These are phyloP conservation scores for Xerocomellus intermedius DNA, from an alignment of 768 basidiomycete genomes.

Conservation along the genomic window DNA sequence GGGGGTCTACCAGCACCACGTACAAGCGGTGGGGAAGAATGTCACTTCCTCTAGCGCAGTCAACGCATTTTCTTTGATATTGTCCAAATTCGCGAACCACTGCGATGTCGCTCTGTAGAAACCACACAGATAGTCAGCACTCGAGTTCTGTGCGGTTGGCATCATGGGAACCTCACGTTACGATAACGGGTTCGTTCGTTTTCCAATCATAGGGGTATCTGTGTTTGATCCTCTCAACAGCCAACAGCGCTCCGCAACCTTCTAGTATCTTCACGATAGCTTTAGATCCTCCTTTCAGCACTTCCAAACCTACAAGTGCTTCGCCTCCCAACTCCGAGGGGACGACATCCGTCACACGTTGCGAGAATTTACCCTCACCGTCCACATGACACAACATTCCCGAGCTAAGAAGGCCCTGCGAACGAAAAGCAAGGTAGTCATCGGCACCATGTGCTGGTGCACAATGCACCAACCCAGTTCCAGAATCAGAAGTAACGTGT, in stretches of 20 bases:
- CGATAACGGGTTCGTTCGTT: slow-evolving; percentile 88
- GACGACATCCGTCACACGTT: slow-evolving; percentile 55
- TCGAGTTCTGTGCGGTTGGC: background rate
- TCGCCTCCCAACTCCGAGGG: slow-evolving; percentile 36
- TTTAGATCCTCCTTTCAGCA: slow-evolving; percentile 70
- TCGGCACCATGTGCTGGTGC: slow-evolving; percentile 94
- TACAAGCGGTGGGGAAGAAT: slow-evolving; percentile 79
- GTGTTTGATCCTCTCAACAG: slow-evolving; percentile 73
- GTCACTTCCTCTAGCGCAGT: slow-evolving; percentile 63
- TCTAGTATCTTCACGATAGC: slow-evolving; percentile 63
- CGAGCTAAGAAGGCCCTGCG: slow-evolving; percentile 47
- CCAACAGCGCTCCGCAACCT: slow-evolving; percentile 52
- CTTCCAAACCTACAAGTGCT: slow-evolving; percentile 63
- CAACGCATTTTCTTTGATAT: slow-evolving; percentile 77
- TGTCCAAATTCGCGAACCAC: slow-evolving; percentile 93
- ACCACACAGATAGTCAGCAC: background rate
- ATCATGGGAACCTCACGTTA: slow-evolving; percentile 56
- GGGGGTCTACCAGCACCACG: slow-evolving; percentile 23
- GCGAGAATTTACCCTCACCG: slow-evolving; percentile 66
- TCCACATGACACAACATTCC: slow-evolving; percentile 82
- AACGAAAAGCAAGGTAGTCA: slow-evolving; percentile 80
- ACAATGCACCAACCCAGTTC: slow-evolving; percentile 93
- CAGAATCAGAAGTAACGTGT: slow-evolving; percentile 85
- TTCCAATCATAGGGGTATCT: slow-evolving; percentile 97
- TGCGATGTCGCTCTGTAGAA: slow-evolving; percentile 80